These are phyloP conservation scores for Pythium sukuiense DNA, from an alignment of 352 stramenopile species.

Conservation along the genomic window DNA sequence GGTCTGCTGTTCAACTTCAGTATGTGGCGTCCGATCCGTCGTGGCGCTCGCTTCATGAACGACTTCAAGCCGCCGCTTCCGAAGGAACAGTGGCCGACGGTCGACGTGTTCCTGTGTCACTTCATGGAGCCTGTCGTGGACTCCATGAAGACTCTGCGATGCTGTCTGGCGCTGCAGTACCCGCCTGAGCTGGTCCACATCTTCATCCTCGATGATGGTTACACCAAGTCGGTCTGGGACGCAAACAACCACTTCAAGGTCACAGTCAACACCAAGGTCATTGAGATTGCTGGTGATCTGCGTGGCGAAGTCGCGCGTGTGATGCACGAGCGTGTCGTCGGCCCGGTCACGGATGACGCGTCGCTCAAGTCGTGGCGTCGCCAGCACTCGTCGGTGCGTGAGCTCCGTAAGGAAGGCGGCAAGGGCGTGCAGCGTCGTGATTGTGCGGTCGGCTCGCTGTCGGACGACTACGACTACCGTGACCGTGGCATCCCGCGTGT, in stretches of 20 bases:
- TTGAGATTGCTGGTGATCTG: constrained; percentile 83
- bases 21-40: constrained; percentile 90
- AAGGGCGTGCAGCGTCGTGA: constrained; percentile 84
- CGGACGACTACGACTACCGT: constrained; percentile 91
- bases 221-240: constrained; percentile 89
- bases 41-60: constrained; percentile 85
- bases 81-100: constrained; percentile 87
- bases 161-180: constrained; percentile 87
- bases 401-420: constrained; percentile 78
- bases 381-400: constrained; percentile 83
- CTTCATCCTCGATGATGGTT: constrained; percentile 88
- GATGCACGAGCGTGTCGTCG: constrained; percentile 87
- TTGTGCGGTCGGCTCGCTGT: constrained; percentile 84
- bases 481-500: constrained; percentile 84
- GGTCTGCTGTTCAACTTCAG: constrained; percentile 90
- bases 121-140: constrained; percentile 89
- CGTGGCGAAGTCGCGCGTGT: constrained; percentile 76
- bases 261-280: constrained; percentile 89
- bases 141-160: constrained; percentile 84
- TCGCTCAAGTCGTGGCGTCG: constrained; percentile 83
- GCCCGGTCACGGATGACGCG: constrained; percentile 72
- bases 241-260: constrained; percentile 91
- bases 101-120: constrained; percentile 89
- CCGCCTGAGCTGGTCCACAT: constrained; percentile 84
- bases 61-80: constrained; percentile 89